phyloP scores from a whole-genome alignment of 2,329 filamentous ascomycete genomes.

The Trichoderma polysporum region DNA sequence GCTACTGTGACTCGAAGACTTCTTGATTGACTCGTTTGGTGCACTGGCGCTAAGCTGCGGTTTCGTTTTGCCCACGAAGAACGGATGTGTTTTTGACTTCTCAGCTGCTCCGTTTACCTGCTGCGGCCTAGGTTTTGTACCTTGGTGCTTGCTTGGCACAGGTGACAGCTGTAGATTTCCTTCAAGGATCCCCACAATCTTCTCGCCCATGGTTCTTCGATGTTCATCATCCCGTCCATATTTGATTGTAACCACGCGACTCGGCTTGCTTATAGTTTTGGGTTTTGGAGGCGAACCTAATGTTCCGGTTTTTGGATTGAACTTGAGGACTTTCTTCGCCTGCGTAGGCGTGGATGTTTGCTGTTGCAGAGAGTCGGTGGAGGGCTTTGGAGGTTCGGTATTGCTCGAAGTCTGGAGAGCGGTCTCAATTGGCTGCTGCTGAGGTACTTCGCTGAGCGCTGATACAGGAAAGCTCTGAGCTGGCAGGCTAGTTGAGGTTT shows the following conservation, averaged over 20 bases:
- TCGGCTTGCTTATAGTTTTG: constrained; percentile 42
- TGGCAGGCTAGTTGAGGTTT: background rate
- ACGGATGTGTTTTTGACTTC: constrained; percentile 42
- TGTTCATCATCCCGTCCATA: constrained; percentile 55
- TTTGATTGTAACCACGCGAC: constrained; percentile 52
- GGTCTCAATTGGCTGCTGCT: background rate
- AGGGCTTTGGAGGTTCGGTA: constrained; percentile 5
- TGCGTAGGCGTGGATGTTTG: constrained; percentile 29
- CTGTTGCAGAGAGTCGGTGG: constrained; percentile 15
- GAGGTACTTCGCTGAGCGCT: constrained; percentile 23
- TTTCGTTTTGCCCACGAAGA: constrained; percentile 42
- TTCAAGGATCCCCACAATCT: constrained; percentile 63
- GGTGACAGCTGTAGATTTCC: constrained; percentile 31
- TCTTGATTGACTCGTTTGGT: constrained; percentile 26
- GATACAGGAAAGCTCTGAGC: constrained; percentile 20
- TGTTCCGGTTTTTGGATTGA: constrained; percentile 62
- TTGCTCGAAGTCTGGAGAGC: background rate
- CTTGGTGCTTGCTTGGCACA: background rate
- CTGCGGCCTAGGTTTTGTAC: background rate
- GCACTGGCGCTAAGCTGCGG: constrained; percentile 26
- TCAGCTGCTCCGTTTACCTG: constrained; percentile 24
- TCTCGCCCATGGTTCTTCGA: constrained; percentile 52
- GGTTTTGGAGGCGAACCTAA: constrained; percentile 60
- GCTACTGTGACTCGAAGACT: constrained; percentile 34
- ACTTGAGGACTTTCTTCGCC: constrained; percentile 52